A percentile compares a stretch with the other conserved stretches of the same genome.
Conservation (phyloP, 495 filamentous ascomycete genomes). For the Opeltia flavorubescens region DNA sequence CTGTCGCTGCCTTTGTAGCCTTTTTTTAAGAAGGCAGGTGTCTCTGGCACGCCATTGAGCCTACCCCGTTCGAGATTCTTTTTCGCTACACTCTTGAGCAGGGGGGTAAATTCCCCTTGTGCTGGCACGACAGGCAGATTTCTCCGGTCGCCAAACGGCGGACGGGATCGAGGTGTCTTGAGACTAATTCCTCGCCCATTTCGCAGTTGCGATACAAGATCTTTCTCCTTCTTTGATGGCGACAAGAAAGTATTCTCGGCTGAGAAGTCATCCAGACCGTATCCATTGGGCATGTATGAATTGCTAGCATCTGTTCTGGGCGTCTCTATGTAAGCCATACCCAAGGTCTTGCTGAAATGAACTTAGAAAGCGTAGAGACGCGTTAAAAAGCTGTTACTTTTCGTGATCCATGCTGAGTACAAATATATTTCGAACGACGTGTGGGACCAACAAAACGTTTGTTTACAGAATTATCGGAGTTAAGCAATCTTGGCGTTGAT, state of each 20-base stretch:
- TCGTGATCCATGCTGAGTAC: not conserved
- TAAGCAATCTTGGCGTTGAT: not conserved
- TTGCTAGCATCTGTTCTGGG: conserved; percentile 67
- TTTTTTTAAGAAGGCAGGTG: conserved; percentile 52
- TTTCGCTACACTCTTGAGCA: conserved; percentile 78
- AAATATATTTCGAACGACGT: too few species aligned
- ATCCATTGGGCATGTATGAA: conserved; percentile 52
- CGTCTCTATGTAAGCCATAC: conserved; percentile 51
- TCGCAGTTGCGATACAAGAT: conserved; percentile 53
- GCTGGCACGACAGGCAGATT: conserved; percentile 47
- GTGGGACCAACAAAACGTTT: not conserved
- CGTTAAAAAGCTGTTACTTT: too few species aligned
- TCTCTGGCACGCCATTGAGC: conserved; percentile 43
- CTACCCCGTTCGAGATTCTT: conserved; percentile 55
- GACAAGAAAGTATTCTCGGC: conserved; percentile 75
- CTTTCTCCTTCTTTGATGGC: conserved; percentile 61
- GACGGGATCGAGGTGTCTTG: conserved; percentile 53
- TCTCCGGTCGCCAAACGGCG: conserved; percentile 51
- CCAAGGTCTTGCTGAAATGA: not conserved
- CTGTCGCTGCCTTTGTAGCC: conserved; percentile 49
- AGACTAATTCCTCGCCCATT: conserved; percentile 45
- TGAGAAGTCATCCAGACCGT: conserved; percentile 58
- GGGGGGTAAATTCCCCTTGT: conserved; percentile 78
- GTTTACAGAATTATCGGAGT: not conserved
- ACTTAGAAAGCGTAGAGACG: too few species aligned